Percentiles rank a stretch among this genome's conserved stretches.
Evolutionary conservation across 2,329 filamentous ascomycete genomes (phyloP).

Genomic region (Claviceps maximensis): DNA sequence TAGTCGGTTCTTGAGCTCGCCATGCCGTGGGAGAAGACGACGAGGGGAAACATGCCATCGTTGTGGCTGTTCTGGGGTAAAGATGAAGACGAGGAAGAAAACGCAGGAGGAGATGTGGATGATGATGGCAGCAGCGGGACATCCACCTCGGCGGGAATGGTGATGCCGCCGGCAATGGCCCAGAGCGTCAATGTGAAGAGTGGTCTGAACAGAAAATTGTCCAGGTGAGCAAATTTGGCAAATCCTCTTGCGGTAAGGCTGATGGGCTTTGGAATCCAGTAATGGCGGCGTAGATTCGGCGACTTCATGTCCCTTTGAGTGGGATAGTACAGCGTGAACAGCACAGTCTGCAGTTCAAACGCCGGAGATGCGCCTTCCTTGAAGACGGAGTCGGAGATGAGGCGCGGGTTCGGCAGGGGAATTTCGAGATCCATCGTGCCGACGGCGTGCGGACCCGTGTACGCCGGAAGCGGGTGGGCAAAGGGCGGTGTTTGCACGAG

Average conservation of each 20-base stretch:
- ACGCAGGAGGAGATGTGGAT: no score
- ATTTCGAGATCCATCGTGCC: constrained; percentile 35
- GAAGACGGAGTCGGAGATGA: constrained; percentile 20
- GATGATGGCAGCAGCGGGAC: constrained; percentile 21
- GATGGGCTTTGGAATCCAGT: constrained; percentile 32
- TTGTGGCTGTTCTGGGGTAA: neutral
- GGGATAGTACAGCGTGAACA: constrained; percentile 38
- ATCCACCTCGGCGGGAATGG: constrained; percentile 35
- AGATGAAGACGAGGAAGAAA: constrained; percentile 3
- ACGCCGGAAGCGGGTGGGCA: constrained; percentile 28
- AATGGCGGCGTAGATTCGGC: constrained; percentile 19
- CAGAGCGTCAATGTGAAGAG: constrained; percentile 30
- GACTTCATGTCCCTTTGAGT: constrained; percentile 9
- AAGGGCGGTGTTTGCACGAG: constrained; percentile 28
- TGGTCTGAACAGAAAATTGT: constrained; percentile 28
- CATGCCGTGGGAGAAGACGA: constrained; percentile 40
- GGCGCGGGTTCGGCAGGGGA: constrained; percentile 20
- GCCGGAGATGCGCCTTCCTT: constrained; percentile 23
- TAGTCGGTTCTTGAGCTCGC: constrained; percentile 38
- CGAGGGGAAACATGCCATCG: constrained; percentile 26
- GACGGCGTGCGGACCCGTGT: constrained; percentile 30
- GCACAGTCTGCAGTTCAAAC: constrained; percentile 32
- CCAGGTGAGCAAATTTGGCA: constrained; percentile 29
- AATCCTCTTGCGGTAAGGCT: constrained; percentile 32
- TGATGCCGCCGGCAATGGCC: constrained; percentile 28